phyloP scores from a whole-genome alignment of 2,329 filamentous ascomycete genomes.

The Fusarium avenaceum region DNA sequence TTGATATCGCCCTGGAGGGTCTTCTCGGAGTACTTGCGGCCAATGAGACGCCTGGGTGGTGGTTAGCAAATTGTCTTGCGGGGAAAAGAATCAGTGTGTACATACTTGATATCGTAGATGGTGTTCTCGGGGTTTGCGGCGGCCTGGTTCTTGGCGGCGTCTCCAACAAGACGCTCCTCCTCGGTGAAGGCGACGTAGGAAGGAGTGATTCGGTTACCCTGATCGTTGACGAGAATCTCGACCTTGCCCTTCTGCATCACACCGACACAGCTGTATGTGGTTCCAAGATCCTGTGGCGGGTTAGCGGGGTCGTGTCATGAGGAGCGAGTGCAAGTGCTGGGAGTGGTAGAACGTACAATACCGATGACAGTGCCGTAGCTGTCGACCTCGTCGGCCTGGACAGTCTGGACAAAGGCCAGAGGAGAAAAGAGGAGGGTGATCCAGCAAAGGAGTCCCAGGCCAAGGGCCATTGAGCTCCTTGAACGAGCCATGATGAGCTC shows the following conservation, averaged over 20 bases:
- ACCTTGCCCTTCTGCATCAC: slow-evolving; percentile 97
- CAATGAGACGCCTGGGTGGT: slow-evolving; percentile 78
- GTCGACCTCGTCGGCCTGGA: slow-evolving; percentile 78
- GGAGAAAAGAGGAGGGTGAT: slow-evolving; percentile 90
- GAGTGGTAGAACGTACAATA: slow-evolving; percentile 72
- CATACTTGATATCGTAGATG: slow-evolving; percentile 87
- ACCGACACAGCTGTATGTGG: slow-evolving; percentile 90
- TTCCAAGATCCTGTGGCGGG: slow-evolving; percentile 78
- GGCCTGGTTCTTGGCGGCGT: slow-evolving; percentile 97
- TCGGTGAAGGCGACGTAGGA: slow-evolving; percentile 98
- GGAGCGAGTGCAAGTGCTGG: neutral
- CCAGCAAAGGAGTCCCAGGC: slow-evolving; percentile 92
- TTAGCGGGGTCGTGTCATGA: slow-evolving; percentile 31
- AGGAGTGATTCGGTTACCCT: slow-evolving; percentile 95
- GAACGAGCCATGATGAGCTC: slow-evolving; percentile 66
- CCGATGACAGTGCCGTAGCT: slow-evolving; percentile 91
- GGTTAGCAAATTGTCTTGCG: slow-evolving; percentile 37
- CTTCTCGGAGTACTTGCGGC: slow-evolving; percentile 85
- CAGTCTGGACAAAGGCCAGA: slow-evolving; percentile 85
- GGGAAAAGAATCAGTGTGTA: slow-evolving; percentile 39
- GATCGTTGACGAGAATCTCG: slow-evolving; percentile 95
- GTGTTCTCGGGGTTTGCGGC: slow-evolving; percentile 82
- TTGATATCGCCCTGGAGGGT: slow-evolving; percentile 94
- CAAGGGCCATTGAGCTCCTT: slow-evolving; percentile 78
- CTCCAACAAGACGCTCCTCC: slow-evolving; percentile 95